Percentiles rank a stretch among this genome's conserved stretches.
phyloP scores from a whole-genome alignment of 208 protist genomes.

The Leishmania martiniquensis region DNA sequence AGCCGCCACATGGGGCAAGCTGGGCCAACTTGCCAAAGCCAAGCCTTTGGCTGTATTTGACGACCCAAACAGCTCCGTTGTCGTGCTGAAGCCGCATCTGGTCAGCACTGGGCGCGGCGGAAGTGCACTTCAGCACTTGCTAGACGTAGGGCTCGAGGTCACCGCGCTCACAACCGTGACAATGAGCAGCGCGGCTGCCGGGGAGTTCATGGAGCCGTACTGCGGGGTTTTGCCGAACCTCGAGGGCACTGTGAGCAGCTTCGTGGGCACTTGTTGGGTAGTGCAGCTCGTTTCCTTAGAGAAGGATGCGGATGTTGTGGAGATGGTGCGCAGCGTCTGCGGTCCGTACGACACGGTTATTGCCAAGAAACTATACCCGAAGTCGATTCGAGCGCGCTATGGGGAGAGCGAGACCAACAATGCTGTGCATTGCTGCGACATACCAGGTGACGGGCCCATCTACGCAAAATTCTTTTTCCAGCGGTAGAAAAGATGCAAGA shows the following conservation, averaged over 20 bases:
- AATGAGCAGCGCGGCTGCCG: slow-evolving; percentile 52
- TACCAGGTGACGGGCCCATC: slow-evolving; percentile 90
- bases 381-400: slow-evolving; percentile 89
- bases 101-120: slow-evolving; percentile 39
- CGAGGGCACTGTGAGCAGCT: slow-evolving; percentile 44
- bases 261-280: slow-evolving; percentile 72
- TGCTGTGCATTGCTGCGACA: slow-evolving; percentile 96
- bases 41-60: slow-evolving; percentile 76
- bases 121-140: slow-evolving; percentile 61
- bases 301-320: slow-evolving; percentile 49
- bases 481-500: background rate
- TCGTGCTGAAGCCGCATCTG: slow-evolving; percentile 85
- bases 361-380: slow-evolving; percentile 84
- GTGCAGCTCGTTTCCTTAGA: slow-evolving; percentile 73
- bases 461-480: slow-evolving; percentile 85
- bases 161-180: slow-evolving; percentile 60
- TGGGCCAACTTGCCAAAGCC: slow-evolving; percentile 26
- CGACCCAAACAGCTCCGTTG: slow-evolving; percentile 69
- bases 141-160: slow-evolving; percentile 62
- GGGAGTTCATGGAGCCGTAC: slow-evolving; percentile 77
- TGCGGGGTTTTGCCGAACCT: slow-evolving; percentile 76
- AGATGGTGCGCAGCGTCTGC: slow-evolving; percentile 61
- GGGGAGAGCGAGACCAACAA: slow-evolving; percentile 81
- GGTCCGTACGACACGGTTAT: slow-evolving; percentile 84
- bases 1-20: slow-evolving; percentile 49